A percentile compares a stretch with the other conserved stretches of the same genome.
Conservation (phyloP, 2,329 filamentous ascomycete genomes). For the Talaromyces verruculosus region DNA sequence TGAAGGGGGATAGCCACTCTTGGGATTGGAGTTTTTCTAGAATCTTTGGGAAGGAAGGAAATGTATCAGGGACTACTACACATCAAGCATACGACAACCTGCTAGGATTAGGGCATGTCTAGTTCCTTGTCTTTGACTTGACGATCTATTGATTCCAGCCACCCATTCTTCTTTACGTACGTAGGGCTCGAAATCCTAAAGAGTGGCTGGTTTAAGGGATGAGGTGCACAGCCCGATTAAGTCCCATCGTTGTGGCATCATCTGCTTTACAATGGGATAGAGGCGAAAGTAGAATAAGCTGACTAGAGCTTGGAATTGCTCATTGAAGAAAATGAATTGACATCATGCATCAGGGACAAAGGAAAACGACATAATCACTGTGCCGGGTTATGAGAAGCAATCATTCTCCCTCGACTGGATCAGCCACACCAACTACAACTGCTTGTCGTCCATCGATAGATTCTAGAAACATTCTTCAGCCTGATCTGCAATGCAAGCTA, state of each 20-base stretch:
- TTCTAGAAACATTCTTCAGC: slow-evolving; percentile 11
- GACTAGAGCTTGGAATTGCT: neutral
- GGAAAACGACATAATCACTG: neutral
- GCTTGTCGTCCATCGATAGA: neutral
- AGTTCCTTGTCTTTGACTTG: neutral
- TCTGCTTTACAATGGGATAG: neutral
- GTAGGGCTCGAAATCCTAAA: neutral
- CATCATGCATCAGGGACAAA: neutral
- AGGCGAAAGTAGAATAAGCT: neutral
- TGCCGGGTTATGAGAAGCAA: no score
- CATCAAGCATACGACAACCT: neutral
- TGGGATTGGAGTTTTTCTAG: neutral
- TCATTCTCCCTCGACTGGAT: neutral
- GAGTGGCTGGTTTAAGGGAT: neutral
- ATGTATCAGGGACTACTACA: no score
- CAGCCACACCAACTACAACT: neutral
- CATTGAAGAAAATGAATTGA: neutral
- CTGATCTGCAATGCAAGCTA: neutral
- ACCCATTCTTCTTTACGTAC: neutral
- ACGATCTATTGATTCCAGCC: neutral
- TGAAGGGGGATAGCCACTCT: neutral
- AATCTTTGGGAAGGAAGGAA: neutral
- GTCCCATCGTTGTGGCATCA: neutral
- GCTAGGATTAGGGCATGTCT: neutral
- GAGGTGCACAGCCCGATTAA: neutral